These are phyloP conservation scores for Barbatosphaeria neglecta DNA, from an alignment of 495 filamentous ascomycete genomes.

Conservation along the genomic window DNA sequence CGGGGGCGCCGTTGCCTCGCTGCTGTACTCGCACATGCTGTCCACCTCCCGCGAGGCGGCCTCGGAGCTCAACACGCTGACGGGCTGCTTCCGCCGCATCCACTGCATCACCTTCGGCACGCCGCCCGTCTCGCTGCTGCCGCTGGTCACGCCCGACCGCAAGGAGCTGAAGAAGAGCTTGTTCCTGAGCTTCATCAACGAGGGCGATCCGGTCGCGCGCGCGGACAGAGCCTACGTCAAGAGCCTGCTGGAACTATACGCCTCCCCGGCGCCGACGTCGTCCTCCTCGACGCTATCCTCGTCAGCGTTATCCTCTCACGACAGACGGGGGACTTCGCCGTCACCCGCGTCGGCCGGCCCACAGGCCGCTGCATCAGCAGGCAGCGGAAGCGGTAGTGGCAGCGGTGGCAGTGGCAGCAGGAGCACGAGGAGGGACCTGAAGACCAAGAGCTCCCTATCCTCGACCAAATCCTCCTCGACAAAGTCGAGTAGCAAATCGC, in stretches of 20 bases:
- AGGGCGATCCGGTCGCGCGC: slow-evolving; percentile 68
- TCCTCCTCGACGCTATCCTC: too few relatives aligned
- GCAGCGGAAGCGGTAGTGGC: too few relatives aligned
- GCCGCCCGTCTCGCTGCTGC: slow-evolving; percentile 61
- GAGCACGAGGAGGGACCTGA: slow-evolving; percentile 8
- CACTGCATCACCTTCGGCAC: slow-evolving; percentile 78
- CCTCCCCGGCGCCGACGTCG: slow-evolving; percentile 43
- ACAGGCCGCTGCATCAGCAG: too few relatives aligned
- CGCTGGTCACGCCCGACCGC: slow-evolving; percentile 46
- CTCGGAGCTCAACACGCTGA: slow-evolving; percentile 56
- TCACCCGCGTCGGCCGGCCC: too few relatives aligned
- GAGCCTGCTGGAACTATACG: slow-evolving; percentile 58
- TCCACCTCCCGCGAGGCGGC: slow-evolving; percentile 36
- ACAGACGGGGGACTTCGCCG: slow-evolving; percentile 2
- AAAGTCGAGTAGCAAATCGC: slow-evolving; percentile 12
- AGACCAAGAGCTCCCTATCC: slow-evolving; percentile 14
- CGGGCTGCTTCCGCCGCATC: slow-evolving; percentile 57
- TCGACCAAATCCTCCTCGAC: slow-evolving; percentile 17
- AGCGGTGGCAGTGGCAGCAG: slow-evolving; percentile 3
- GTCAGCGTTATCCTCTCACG: too few relatives aligned
- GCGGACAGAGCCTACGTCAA: slow-evolving; percentile 65
- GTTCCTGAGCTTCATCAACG: slow-evolving; percentile 70
- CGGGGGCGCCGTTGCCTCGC: slow-evolving; percentile 65
- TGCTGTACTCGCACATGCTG: slow-evolving; percentile 73
- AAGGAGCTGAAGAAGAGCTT: slow-evolving; percentile 45